Evolutionary conservation across 176 grass and related monocot genomes (phyloP), one percentile per base, ranked within the genome.

Genomic region (Triticum turgidum): DNA sequence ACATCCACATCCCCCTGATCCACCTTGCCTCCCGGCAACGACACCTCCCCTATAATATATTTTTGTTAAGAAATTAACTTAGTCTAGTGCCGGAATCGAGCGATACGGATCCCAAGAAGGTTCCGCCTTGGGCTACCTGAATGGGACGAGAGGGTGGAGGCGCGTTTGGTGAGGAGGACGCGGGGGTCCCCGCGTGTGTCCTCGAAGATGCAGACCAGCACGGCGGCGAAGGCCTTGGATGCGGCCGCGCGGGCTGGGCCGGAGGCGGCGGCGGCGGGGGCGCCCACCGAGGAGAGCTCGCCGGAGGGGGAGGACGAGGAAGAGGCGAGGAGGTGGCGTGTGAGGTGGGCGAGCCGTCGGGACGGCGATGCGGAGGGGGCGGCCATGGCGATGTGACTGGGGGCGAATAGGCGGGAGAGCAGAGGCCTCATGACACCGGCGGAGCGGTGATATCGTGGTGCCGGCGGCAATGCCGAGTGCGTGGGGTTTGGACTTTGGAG

Each of bases 171-270:
- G 81, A 98, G 91, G 73, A 98, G 78, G 58, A 98, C 96, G 30
- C 96, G 91, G 25, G 89, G 84, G 58, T 90, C 91, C 47, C 86
- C 90, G 24, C 11, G 61, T 2, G 86, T 68, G 12, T 90, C 96
- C 84, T 98, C 93, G 81, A 98, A 95, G 77, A 98, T 90, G 79
- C 96, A 98, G 51, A 98, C 73, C 45, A 98, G 93, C 70, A 98
- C 91, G 58, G 96, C 88, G 75, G 96, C 93, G 29, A 84, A 86
- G 10, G 80, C 73, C 37, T 86, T 91, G 44, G 87, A 74, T 34
- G 82, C 63, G 67, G 34, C 38, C 20, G 15, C 37, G 34, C 11
- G 83, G 22, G 1, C 52, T 20, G 80, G 78, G 8, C 42, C 45
- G 44, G 73, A 14, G 74, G 88, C 85, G 77, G 76, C 39, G 22